Evolutionary conservation across 805 yeast genomes (phyloP).

Genomic region (Candida lessepsii): DNA sequence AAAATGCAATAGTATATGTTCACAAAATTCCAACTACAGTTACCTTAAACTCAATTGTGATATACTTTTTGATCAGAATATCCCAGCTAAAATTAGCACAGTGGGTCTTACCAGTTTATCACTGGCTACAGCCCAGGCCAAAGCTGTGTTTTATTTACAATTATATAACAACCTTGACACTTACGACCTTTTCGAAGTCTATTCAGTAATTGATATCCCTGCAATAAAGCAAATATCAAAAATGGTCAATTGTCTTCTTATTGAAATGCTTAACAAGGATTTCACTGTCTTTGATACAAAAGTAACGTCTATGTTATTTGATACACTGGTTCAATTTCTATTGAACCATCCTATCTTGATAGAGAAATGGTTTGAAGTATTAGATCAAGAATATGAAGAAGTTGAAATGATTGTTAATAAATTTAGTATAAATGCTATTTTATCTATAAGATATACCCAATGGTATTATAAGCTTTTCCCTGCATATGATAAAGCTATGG

Average conservation of each 20-base stretch:
- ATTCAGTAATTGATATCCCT: not conserved
- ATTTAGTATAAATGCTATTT: no score
- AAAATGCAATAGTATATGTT: not conserved
- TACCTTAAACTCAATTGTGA: constrained; percentile 2
- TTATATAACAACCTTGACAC: not conserved
- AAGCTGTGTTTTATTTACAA: not conserved
- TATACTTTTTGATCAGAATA: not conserved
- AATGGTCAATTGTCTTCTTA: constrained; percentile 3
- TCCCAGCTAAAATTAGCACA: not conserved
- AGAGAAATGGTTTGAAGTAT: constrained; percentile 1
- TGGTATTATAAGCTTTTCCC: constrained; percentile 7
- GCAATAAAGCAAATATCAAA: constrained; percentile 1
- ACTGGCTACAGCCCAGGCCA: not conserved
- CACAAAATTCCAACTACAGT: no score
- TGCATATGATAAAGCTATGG: constrained; percentile 1
- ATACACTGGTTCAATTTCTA: not conserved
- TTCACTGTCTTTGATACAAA: not conserved
- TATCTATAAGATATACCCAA: no score
- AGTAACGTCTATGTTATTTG: not conserved
- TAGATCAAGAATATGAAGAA: not conserved
- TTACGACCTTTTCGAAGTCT: not conserved
- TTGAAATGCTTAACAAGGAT: not conserved
- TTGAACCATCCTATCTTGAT: not conserved
- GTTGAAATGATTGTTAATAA: not conserved
- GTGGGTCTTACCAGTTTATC: not conserved